Evolutionary conservation across 345 rosid genomes (phyloP).

Genomic region (Salix koriyanagi): DNA sequence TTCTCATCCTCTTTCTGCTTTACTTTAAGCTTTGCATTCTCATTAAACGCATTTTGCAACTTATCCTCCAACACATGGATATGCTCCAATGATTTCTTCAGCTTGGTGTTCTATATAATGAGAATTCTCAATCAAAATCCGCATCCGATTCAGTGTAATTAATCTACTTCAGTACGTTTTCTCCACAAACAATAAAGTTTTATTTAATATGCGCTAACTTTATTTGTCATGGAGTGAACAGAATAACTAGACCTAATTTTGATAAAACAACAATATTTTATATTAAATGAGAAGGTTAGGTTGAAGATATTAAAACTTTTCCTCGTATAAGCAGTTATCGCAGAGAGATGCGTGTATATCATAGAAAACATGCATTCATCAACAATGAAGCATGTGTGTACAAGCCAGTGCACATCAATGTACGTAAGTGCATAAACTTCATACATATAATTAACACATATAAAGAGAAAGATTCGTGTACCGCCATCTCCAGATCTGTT

Average conservation of each 20-base stretch:
- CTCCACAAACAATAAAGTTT: not conserved
- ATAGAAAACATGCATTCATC: not conserved
- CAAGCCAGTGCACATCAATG: too few species aligned
- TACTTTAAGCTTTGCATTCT: conserved; percentile 81
- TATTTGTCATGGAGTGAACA: not conserved
- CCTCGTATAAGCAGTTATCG: not conserved
- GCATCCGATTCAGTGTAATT: conserved; percentile 3
- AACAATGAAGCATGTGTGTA: too few species aligned
- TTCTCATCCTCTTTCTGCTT: conserved; percentile 90
- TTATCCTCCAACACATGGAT: conserved; percentile 65
- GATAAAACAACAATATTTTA: not conserved
- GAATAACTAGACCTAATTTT: not conserved
- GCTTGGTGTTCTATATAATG: conserved; percentile 58
- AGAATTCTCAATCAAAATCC: conserved; percentile 11
- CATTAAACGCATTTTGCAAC: conserved; percentile 79
- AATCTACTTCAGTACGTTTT: not conserved
- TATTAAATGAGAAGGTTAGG: not conserved
- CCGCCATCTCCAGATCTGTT: conserved; percentile 86
- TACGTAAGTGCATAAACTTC: too few species aligned
- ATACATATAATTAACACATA: not conserved
- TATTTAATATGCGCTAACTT: not conserved
- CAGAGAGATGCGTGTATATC: not conserved
- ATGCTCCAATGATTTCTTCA: conserved; percentile 68
- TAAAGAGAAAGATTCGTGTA: conserved; percentile 22
- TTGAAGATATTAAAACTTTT: not conserved